Conservation (phyloP, 1,139 yeast species). For the Geotrichum carabidarum region DNA sequence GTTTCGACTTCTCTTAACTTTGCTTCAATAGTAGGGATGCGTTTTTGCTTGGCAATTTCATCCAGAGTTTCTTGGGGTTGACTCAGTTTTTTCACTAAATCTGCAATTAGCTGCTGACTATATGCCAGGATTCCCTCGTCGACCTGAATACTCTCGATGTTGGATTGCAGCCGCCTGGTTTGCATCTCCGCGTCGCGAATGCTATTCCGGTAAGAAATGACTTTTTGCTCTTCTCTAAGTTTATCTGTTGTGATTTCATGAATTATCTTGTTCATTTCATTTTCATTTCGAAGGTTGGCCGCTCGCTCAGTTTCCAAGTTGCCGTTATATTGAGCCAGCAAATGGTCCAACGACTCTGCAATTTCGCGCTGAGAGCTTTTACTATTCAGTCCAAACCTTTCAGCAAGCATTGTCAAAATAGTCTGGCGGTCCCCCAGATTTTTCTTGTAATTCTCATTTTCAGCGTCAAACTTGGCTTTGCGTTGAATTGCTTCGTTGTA, state of each 20-base stretch:
- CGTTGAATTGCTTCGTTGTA: conserved; percentile 45
- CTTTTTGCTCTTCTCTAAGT: conserved; percentile 44
- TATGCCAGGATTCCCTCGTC: conserved; percentile 43
- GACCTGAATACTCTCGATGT: conserved; percentile 39
- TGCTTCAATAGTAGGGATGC: conserved; percentile 42
- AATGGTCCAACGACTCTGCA: background rate
- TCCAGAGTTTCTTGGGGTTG: conserved; percentile 22
- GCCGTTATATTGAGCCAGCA: background rate
- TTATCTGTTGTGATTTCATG: conserved; percentile 38
- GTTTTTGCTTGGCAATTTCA: conserved; percentile 35
- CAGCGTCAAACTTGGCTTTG: conserved; percentile 57
- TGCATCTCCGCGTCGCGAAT: conserved; percentile 35
- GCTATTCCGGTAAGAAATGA: conserved; percentile 40
- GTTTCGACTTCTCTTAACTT: conserved; percentile 45
- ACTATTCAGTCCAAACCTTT: conserved; percentile 1
- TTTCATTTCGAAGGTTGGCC: conserved; percentile 22
- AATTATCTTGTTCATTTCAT: conserved; percentile 27
- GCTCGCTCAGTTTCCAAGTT: conserved; percentile 14
- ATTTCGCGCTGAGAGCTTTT: background rate
- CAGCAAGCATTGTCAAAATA: conserved; percentile 7
- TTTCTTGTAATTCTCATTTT: conserved; percentile 39
- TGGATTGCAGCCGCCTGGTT: conserved; percentile 37
- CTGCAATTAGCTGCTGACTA: conserved; percentile 38
- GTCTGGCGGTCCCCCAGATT: conserved; percentile 31
- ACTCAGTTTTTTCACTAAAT: conserved; percentile 36